Conservation (phyloP, 495 filamentous ascomycete genomes). For the Talaromyces liani region DNA sequence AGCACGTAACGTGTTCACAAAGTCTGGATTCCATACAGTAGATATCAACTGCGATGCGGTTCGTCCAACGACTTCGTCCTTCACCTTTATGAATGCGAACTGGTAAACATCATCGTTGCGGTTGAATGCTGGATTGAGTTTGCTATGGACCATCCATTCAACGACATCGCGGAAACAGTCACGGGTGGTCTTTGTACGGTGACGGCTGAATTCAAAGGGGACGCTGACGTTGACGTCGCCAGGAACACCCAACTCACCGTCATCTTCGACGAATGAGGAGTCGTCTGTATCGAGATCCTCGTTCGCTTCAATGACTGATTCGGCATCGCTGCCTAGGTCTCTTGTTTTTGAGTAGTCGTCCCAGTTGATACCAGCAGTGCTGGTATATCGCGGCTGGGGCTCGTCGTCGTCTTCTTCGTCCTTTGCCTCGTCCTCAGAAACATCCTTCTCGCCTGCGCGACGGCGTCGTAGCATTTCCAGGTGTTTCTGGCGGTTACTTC, state of each 20-base stretch:
- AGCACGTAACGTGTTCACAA: conserved; percentile 55
- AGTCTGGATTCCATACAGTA: conserved; percentile 62
- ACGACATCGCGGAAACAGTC: conserved; percentile 74
- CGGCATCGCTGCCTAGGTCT: conserved; percentile 27
- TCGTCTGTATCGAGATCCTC: conserved; percentile 53
- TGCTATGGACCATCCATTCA: conserved; percentile 75
- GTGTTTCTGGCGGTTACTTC: conserved; percentile 35
- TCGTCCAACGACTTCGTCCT: conserved; percentile 61
- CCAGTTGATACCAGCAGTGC: conserved; percentile 10
- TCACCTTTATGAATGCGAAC: conserved; percentile 66
- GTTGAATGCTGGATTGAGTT: conserved; percentile 68
- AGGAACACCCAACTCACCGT: conserved; percentile 44
- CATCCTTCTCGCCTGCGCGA: conserved; percentile 47
- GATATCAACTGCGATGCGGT: conserved; percentile 67
- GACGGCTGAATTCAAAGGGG: conserved; percentile 63
- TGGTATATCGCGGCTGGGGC: not conserved
- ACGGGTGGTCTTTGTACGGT: conserved; percentile 59
- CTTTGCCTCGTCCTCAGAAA: conserved; percentile 21
- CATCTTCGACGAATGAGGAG: conserved; percentile 64
- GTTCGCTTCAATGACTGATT: conserved; percentile 26
- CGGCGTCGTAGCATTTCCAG: conserved; percentile 49
- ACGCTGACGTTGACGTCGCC: conserved; percentile 50
- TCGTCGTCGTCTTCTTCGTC: conserved; percentile 10
- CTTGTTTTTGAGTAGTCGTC: not conserved
- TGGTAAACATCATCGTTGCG: conserved; percentile 57